phyloP scores from a whole-genome alignment of 495 filamentous ascomycete species.

The Neurospora sp. region DNA sequence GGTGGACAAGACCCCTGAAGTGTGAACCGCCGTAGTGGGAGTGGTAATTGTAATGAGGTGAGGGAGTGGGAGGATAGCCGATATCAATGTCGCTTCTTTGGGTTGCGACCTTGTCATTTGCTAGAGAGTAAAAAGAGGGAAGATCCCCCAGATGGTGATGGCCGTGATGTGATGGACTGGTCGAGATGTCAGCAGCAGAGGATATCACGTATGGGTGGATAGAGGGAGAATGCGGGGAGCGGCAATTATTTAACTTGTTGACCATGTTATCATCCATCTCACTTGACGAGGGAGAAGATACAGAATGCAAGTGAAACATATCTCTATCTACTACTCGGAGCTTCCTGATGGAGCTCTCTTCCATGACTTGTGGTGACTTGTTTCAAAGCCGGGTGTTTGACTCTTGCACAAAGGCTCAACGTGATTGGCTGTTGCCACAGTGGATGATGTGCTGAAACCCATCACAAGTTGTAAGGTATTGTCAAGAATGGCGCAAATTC shows the following conservation, averaged over 20 bases:
- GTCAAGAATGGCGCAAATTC: background rate
- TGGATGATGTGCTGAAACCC: background rate
- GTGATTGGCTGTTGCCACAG: background rate
- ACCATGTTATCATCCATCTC: background rate
- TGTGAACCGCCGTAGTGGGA: background rate
- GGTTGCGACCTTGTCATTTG: background rate
- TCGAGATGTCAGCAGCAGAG: background rate
- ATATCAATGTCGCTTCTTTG: background rate
- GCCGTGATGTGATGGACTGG: background rate
- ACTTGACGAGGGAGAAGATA: background rate
- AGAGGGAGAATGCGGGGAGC: background rate
- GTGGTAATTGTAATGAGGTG: background rate
- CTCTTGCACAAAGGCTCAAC: background rate
- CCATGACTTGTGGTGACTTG: background rate
- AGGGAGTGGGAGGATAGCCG: background rate
- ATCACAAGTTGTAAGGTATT: background rate
- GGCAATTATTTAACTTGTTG: background rate
- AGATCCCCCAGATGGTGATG: background rate
- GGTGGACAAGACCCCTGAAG: background rate
- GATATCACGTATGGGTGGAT: background rate
- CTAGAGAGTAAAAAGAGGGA: background rate
- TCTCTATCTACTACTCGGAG: background rate
- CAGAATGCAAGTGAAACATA: background rate
- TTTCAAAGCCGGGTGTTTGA: background rate
- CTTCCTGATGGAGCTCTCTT: background rate